phyloP scores from a whole-genome alignment of 169 alveolate species.

The Plasmodium billcollinsi region DNA sequence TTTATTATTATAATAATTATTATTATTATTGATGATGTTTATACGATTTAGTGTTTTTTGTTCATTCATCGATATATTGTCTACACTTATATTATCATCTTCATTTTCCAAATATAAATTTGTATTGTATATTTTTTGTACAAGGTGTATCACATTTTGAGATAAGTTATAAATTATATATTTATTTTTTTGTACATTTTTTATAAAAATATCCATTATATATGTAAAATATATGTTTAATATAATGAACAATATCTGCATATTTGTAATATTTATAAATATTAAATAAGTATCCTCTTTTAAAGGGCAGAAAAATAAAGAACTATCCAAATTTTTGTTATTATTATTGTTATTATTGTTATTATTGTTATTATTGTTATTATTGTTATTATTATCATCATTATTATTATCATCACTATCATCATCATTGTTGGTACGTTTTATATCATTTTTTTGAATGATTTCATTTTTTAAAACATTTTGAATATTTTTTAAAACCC shows the following conservation, averaged over 20 bases:
- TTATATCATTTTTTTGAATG: no score
- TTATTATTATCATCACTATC: no score
- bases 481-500: constrained; percentile 5
- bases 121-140: background rate
- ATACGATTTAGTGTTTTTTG: background rate
- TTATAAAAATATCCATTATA: constrained; percentile 13
- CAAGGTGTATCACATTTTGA: constrained; percentile 9
- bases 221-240: constrained; percentile 34
- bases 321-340: no score
- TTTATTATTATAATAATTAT: background rate
- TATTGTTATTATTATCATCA: no score
- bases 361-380: no score
- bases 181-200: constrained; percentile 2
- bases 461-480: background rate
- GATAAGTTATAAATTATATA: constrained; percentile 7
- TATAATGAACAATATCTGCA: constrained; percentile 23
- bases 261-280: constrained; percentile 7
- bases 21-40: background rate
- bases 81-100: no score
- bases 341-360: no score
- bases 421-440: no score
- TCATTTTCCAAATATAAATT: no score
- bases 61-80: no score
- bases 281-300: constrained; percentile 34
- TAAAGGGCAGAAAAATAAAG: constrained; percentile 5